Evolutionary conservation across 768 basidiomycete genomes (phyloP).

Genomic region (Tephrocybe sp.): DNA sequence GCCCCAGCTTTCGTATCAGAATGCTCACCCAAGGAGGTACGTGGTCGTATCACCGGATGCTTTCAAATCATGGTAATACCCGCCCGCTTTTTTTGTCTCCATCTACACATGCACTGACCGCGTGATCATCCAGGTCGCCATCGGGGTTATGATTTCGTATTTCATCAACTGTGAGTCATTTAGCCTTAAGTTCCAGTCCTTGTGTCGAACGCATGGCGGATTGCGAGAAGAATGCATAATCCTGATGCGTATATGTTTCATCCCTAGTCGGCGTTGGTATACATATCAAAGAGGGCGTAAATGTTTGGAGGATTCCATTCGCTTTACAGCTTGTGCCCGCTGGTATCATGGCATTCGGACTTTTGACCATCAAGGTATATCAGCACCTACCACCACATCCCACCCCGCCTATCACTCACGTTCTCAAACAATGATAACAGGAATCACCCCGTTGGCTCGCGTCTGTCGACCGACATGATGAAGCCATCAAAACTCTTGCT

Average conservation of each 20-base stretch:
- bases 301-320: slow-evolving; percentile 71
- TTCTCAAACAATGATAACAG: slow-evolving; percentile 23
- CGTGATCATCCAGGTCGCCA: slow-evolving; percentile 58
- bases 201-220: too few relatives aligned
- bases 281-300: slow-evolving; percentile 44
- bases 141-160: slow-evolving; percentile 84
- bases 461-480: slow-evolving; percentile 51
- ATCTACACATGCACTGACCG: too few relatives aligned
- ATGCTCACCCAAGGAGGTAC: slow-evolving; percentile 82
- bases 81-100: too few relatives aligned
- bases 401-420: too few relatives aligned
- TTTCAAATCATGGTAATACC: slow-evolving; percentile 89
- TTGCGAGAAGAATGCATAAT: too few relatives aligned
- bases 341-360: slow-evolving; percentile 59
- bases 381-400: neutral
- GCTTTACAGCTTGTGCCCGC: slow-evolving; percentile 80
- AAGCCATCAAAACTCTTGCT: slow-evolving; percentile 59
- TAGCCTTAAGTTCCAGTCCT: too few relatives aligned
- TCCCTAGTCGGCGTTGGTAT: slow-evolving; percentile 56
- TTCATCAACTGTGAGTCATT: slow-evolving; percentile 67
- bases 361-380: slow-evolving; percentile 30
- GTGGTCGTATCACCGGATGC: slow-evolving; percentile 80
- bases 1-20: slow-evolving; percentile 87
- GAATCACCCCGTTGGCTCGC: slow-evolving; percentile 82
- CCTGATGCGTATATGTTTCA: neutral